Base-by-base conservation (phyloP, 202 grass and related monocot species). In the Panicum hallii region DNA sequence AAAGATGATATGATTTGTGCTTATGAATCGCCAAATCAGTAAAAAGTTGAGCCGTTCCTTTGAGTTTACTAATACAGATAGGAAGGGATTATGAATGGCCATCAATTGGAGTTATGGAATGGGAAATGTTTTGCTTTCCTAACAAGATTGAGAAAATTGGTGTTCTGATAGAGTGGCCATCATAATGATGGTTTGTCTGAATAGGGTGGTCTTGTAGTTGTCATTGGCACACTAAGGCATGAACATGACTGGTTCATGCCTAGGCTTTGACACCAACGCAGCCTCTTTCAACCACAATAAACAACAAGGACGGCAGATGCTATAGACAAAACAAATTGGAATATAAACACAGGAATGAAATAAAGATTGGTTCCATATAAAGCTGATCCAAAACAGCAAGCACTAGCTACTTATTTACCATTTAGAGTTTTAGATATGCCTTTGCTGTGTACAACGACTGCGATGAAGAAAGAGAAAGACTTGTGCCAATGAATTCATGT, bases 41-140 rank as follows among this genome's bases (percentile, higher is more conserved):
- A 58, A 45, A 49, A 67, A 38, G 0, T 3, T 22, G 15, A 67
- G 30, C 56, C 6, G 4, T 9, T 62, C 0, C 49, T 46, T 22
- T 64, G 70, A 57, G 54, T 7, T 34, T 66, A 30, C 32, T 88
- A 11, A 67, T 20, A 61, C 20, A 82, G 41, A 9, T 50, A 8
- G 26, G 12, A 40, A 40, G 69, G 58, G 63, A 52, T 52, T 47
- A 63, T 9, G 7, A 46, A 81, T 74, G 9, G 11, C 3, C 26
- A 16, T 56, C 36, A 65, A 80, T 80, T 74, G 46, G 22, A 68
- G 38, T 50, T 17, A 40, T 2, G 1, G 2, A 46, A 62, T 44
- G 36, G 34, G 4, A 75, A 63, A 36, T 54, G 45, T 42, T 36
- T 15, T 32, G 0, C 47, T 30, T 69, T 58, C 7, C 34, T 0